Conservation (phyloP, 192 early-diverging fungal genomes). For the Coemansia sp. region DNA sequence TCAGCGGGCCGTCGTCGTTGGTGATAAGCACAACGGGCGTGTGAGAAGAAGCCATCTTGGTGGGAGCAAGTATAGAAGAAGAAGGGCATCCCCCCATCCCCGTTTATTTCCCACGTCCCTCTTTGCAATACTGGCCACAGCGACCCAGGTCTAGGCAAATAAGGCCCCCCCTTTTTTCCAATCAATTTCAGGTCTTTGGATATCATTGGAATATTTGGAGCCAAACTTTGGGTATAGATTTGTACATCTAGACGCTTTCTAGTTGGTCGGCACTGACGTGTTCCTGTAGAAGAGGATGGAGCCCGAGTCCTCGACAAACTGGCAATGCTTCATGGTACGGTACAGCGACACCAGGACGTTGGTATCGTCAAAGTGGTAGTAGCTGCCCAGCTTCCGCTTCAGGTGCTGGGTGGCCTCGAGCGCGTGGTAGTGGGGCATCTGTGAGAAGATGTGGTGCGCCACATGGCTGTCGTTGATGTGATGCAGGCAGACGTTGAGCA, state of each 20-base stretch:
- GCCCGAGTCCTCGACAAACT: slow-evolving; percentile 91
- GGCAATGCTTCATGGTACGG: slow-evolving; percentile 63
- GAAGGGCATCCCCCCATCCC: too few species aligned
- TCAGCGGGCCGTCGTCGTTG: slow-evolving; percentile 20
- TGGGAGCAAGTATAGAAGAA: too few species aligned
- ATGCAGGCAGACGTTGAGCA: slow-evolving; percentile 78
- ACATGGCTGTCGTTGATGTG: slow-evolving; percentile 88
- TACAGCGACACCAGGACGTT: slow-evolving; percentile 63
- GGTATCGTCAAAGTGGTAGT: slow-evolving; percentile 73
- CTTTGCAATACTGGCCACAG: too few species aligned
- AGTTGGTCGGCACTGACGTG: slow-evolving; percentile 18
- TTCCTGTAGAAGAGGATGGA: slow-evolving; percentile 62
- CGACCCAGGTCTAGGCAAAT: too few species aligned
- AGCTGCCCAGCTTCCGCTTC: slow-evolving; percentile 72
- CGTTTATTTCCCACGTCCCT: too few species aligned
- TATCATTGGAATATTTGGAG: not conserved
- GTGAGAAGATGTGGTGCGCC: slow-evolving; percentile 91
- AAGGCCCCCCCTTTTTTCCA: too few species aligned
- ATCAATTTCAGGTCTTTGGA: not conserved
- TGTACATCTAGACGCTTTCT: not conserved
- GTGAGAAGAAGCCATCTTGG: too few species aligned
- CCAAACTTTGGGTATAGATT: too few species aligned
- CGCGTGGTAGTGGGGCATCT: slow-evolving; percentile 97
- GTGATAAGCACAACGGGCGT: slow-evolving; percentile 20
- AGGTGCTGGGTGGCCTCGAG: slow-evolving; percentile 78